Evolutionary conservation across 441 rosid genomes (phyloP).

Genomic region (Adansonia grandidieri): DNA sequence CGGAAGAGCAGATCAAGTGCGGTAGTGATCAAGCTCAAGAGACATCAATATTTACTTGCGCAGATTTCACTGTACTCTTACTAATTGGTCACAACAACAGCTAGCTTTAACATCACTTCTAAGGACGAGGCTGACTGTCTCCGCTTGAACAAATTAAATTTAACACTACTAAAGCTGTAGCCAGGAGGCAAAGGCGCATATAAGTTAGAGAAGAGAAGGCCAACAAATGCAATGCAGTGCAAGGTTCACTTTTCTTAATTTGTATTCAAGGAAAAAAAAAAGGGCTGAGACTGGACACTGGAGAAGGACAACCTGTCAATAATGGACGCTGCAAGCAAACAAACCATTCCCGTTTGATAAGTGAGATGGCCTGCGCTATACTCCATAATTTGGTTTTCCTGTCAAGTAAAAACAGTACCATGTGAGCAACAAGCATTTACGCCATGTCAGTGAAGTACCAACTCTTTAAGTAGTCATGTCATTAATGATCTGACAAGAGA

Average conservation of each 20-base stretch:
- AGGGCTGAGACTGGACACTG: neutral
- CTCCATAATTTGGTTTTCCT: conserved; percentile 14
- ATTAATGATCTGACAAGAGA: neutral
- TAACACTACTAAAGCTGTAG: neutral
- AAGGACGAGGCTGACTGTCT: neutral
- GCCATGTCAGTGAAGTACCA: conserved; percentile 10
- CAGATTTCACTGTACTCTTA: neutral
- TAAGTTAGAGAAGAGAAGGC: conserved; percentile 5
- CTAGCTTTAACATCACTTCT: neutral
- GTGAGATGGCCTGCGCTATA: neutral
- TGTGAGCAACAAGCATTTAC: conserved; percentile 14
- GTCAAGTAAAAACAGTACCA: conserved; percentile 13
- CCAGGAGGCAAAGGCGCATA: neutral
- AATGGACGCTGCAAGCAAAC: conserved; percentile 18
- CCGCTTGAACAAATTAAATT: neutral
- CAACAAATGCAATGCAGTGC: conserved; percentile 12
- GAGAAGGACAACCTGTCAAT: neutral
- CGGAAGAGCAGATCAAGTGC: neutral
- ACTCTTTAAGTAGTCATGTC: neutral
- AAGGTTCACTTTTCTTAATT: neutral
- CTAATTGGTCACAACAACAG: neutral
- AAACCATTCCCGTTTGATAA: conserved; percentile 4
- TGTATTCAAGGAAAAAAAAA: neutral
- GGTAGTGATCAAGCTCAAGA: neutral
- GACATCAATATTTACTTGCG: conserved; percentile 14